phyloP scores from a whole-genome alignment of 2,329 filamentous ascomycete species.

The Amylocarpus encephaloides region DNA sequence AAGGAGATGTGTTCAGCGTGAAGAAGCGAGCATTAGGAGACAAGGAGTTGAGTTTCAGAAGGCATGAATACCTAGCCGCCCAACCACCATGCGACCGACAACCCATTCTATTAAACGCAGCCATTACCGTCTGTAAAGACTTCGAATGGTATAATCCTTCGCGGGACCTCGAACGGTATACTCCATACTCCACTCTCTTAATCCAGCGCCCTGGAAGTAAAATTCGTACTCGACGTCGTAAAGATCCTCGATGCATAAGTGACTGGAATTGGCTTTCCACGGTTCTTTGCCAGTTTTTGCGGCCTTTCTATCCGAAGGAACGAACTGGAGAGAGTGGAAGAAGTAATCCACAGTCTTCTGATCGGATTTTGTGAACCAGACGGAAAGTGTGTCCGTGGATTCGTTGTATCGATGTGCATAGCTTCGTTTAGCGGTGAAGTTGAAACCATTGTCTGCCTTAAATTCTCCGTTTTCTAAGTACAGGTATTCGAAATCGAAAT shows the following conservation, averaged over 20 bases:
- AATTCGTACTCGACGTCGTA: slow-evolving; percentile 69
- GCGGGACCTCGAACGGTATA: slow-evolving; percentile 65
- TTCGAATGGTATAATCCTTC: slow-evolving; percentile 63
- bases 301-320: slow-evolving; percentile 28
- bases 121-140: slow-evolving; percentile 38
- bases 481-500: slow-evolving; percentile 49
- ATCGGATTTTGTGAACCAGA: slow-evolving; percentile 68
- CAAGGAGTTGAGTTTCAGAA: no score
- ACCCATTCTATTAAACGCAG: no score
- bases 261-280: slow-evolving; percentile 60
- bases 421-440: slow-evolving; percentile 33
- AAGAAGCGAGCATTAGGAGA: no score
- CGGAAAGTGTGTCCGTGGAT: slow-evolving; percentile 51
- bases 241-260: slow-evolving; percentile 65
- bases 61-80: no score
- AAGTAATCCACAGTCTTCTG: slow-evolving; percentile 59
- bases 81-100: no score
- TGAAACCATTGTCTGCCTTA: slow-evolving; percentile 39
- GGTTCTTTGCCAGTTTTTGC: slow-evolving; percentile 10
- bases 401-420: slow-evolving; percentile 71
- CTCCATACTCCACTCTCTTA: slow-evolving; percentile 52
- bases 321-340: slow-evolving; percentile 68
- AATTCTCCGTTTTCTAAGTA: slow-evolving; percentile 65
- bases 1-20: no score
- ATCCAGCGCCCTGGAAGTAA: slow-evolving; percentile 48